A percentile compares a stretch with the other conserved stretches of the same genome.
phyloP scores from a whole-genome alignment of 2,329 filamentous ascomycete genomes.

The Eutypella sp. region DNA sequence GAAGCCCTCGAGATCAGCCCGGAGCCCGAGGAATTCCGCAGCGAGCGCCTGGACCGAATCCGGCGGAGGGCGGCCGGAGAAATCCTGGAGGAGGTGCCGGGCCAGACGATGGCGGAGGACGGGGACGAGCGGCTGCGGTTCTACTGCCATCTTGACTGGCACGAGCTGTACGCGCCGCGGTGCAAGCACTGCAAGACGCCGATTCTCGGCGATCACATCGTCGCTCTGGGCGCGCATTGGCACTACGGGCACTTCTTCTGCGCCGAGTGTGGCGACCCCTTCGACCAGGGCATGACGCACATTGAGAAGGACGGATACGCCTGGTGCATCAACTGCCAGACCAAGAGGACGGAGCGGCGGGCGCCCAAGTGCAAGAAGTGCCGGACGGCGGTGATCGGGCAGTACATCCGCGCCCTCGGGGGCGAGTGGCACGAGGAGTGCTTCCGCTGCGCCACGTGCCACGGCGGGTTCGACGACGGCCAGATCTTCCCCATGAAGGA shows the following conservation, averaged over 20 bases:
- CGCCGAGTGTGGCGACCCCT: conserved; percentile 95
- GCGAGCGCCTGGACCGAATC: conserved; percentile 70
- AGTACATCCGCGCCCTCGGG: conserved; percentile 84
- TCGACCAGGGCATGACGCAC: conserved; percentile 64
- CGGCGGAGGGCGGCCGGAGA: conserved; percentile 54
- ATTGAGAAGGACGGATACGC: conserved; percentile 97
- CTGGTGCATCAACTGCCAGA: conserved; percentile 93
- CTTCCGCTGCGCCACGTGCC: conserved; percentile 70
- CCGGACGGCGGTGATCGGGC: conserved; percentile 76
- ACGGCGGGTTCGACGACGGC: conserved; percentile 57
- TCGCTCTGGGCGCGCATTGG: conserved; percentile 93
- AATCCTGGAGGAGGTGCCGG: conserved; percentile 56
- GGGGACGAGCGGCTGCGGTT: conserved; percentile 73
- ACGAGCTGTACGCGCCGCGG: conserved; percentile 85
- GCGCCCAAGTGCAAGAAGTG: conserved; percentile 87
- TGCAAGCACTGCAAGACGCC: conserved; percentile 97
- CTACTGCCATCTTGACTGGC: conserved; percentile 98
- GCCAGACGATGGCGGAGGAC: conserved; percentile 63
- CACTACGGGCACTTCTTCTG: conserved; percentile 99
- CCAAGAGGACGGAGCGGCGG: conserved; percentile 81
- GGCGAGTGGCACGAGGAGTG: conserved; percentile 92
- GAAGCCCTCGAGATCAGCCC: conserved; percentile 96
- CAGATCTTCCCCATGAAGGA: conserved; percentile 59
- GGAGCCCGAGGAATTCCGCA: conserved; percentile 70
- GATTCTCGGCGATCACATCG: conserved; percentile 90